Percentiles rank a stretch among this genome's conserved stretches.
Conservation (phyloP, 192 early-diverging fungal genomes). For the Linnemannia exigua region DNA sequence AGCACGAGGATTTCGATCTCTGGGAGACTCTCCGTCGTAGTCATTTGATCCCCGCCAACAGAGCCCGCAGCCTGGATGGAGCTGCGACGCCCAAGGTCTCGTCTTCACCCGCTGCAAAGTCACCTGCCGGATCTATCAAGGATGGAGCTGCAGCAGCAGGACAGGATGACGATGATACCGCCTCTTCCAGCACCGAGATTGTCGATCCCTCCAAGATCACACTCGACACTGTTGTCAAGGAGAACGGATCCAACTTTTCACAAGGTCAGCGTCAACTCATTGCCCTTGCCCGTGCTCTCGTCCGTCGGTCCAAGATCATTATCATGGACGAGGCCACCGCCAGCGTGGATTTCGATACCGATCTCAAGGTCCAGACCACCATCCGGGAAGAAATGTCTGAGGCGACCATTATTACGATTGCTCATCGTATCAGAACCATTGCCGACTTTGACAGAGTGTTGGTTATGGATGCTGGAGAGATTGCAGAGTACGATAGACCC, state of each 20-base stretch:
- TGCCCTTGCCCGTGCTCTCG: slow-evolving; percentile 78
- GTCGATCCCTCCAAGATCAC: slow-evolving; percentile 49
- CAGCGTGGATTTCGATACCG: slow-evolving; percentile 87
- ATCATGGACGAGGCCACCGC: slow-evolving; percentile 95
- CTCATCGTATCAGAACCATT: slow-evolving; percentile 87
- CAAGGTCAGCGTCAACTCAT: slow-evolving; percentile 84
- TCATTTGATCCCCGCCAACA: slow-evolving; percentile 67
- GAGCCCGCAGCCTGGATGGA: not conserved
- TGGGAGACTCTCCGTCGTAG: slow-evolving; percentile 84
- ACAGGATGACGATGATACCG: not conserved
- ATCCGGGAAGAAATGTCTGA: slow-evolving; percentile 82
- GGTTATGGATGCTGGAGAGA: slow-evolving; percentile 79
- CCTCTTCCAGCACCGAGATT: slow-evolving; percentile 3
- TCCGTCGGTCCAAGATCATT: slow-evolving; percentile 73
- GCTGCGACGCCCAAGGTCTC: not conserved
- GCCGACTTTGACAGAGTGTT: slow-evolving; percentile 78
- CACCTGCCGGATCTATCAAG: slow-evolving; percentile 24
- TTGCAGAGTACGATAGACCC: slow-evolving; percentile 90
- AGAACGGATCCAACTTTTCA: slow-evolving; percentile 82
- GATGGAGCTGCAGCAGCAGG: slow-evolving; percentile 9
- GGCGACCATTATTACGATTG: slow-evolving; percentile 88
- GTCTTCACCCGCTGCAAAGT: slow-evolving; percentile 5
- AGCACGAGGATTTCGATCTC: slow-evolving; percentile 79
- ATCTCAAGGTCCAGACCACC: slow-evolving; percentile 85
- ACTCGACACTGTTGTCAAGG: slow-evolving; percentile 80